Base-by-base conservation (phyloP, 768 basidiomycete species). In the Tricholoma bakamatsutake region DNA sequence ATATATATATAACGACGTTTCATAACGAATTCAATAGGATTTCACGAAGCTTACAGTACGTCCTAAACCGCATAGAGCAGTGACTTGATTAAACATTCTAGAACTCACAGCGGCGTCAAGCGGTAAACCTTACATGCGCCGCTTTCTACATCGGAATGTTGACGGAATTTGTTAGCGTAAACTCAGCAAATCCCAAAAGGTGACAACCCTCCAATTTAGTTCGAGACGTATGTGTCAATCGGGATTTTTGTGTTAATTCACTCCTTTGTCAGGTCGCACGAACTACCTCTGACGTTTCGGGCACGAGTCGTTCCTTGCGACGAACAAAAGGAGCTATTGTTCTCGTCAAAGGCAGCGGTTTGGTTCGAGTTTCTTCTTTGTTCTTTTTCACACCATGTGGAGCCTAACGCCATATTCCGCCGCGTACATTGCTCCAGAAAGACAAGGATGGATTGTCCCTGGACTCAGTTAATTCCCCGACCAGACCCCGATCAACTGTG, bases 301-400 rank as follows among this genome's bases (percentile, higher is more conserved):
- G 10, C 28, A 17, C 15, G 46, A 31, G 46, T 8, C 54, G 54
- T 48, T 55, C 46, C 46, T 49, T 55, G 18, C 30, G 54, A 35
- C 46, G 54, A 3, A 48, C 42, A 6, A 28, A 33, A n/a, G 11
- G 43, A 5, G 39, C 33, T 4, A 49, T 48, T n/a, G 3, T 24
- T 12, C 24, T 34, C 28, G 18, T 28, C 15, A 27, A 40, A 47
- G 31, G n/a, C 18, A 28, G 21, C 21, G 28, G 13, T 27, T 15
- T 24, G 45, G 54, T 55, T 55, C 34, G 46, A 17, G 33, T 15
- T 21, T n/a, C 24, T 13, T 48, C 45, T 21, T 21, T 21, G 24
- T 54, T 33, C 6, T 48, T 31, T 11, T 4, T 21, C 11, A 9
- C 46, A 12, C 15, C 28, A 21, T 34, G 10, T 39, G 30, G 6